A percentile compares a stretch with the other conserved stretches of the same genome.
Evolutionary conservation across 1,284 basidiomycete species (phyloP).

Genomic region (Malassezia brasiliensis): DNA sequence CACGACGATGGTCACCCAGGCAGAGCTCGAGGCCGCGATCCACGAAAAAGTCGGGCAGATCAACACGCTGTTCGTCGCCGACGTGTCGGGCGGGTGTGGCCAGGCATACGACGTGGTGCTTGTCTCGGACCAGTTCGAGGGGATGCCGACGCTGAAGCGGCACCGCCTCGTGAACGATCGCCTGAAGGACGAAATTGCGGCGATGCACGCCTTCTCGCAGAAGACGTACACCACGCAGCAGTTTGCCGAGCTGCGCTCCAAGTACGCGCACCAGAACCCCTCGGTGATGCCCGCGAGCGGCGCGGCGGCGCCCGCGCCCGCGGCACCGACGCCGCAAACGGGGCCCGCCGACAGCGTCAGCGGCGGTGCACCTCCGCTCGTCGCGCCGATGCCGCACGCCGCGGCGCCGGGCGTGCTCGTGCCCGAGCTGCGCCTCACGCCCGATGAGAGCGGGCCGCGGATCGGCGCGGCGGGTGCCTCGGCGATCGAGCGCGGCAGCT

Average conservation of each 20-base stretch:
- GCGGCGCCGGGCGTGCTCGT: constrained; percentile 29
- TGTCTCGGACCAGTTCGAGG: constrained; percentile 39
- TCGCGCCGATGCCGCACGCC: constrained; percentile 11
- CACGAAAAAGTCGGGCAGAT: constrained; percentile 35
- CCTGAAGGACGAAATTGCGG: constrained; percentile 50
- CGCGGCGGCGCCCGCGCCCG: neutral
- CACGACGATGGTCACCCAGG: constrained; percentile 35
- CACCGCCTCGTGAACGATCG: constrained; percentile 49
- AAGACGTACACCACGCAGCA: constrained; percentile 42
- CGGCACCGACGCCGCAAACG: neutral
- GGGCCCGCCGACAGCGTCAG: constrained; percentile 4
- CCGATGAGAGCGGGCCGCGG: constrained; percentile 24
- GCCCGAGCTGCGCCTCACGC: constrained; percentile 43
- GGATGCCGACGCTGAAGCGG: constrained; percentile 41
- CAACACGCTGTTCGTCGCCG: constrained; percentile 39
- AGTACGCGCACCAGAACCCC: constrained; percentile 11
- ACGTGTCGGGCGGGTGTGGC: constrained; percentile 46
- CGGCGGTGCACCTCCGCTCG: constrained; percentile 19
- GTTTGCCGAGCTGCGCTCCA: constrained; percentile 19
- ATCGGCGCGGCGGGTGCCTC: neutral
- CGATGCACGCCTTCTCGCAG: constrained; percentile 51
- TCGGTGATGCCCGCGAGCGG: neutral
- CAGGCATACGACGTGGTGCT: constrained; percentile 47
- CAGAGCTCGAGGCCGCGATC: constrained; percentile 44
- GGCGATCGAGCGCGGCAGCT: neutral